Base-by-base conservation (phyloP, 169 alveolate species). In the Amoebophrya sp. region DNA sequence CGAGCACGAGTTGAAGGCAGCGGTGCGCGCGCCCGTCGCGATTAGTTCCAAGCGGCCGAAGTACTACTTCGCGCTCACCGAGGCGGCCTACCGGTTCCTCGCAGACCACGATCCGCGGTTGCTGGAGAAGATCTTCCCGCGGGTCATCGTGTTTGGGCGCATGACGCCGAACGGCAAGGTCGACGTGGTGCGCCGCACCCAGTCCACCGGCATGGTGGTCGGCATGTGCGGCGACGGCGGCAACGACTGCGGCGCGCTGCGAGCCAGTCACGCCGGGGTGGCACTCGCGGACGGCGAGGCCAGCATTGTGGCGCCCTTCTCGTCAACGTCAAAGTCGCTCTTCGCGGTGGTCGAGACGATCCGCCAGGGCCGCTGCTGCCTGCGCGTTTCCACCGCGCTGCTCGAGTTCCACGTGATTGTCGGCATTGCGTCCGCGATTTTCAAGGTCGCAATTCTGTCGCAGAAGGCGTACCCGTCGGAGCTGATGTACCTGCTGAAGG, bases 201-300 rank as follows among this genome's bases (percentile, higher is more conserved):
- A 88, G 90, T 3, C 90, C 25, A 18, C 10, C 53, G 77, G 91
- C 77, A 23, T 14, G 77, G 41, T 92, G 54, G 95, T 95, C 33
- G 97, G 97, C 90, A 97, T 97, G 98, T 96, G 97, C 89, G 98
- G 98, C 47, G 98, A 97, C 91, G 98, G 98, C 38, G 98, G 98
- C 0, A 97, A 97, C 94, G 98, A 97, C 90, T 96, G 98, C 89
- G 96, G 95, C 54, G 98, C 98, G 0, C 92, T 97, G 89, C 96
- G 96, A 77, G 94, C 96, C 18, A 97, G 98, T 18, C 97, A 96
- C 93, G 95, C 95, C 32, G 98, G 98, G n/a, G 94, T 96, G 38
- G 96, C 97, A 7, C 93, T 97, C 35, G 94, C 97, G 2, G 96
- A 94, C 83, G 97, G 97, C 33, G 98, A 97, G 89, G 98, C 98